Evolutionary conservation across 1,139 yeast genomes (phyloP).

Genomic region (Yamadazyma taylorii): DNA sequence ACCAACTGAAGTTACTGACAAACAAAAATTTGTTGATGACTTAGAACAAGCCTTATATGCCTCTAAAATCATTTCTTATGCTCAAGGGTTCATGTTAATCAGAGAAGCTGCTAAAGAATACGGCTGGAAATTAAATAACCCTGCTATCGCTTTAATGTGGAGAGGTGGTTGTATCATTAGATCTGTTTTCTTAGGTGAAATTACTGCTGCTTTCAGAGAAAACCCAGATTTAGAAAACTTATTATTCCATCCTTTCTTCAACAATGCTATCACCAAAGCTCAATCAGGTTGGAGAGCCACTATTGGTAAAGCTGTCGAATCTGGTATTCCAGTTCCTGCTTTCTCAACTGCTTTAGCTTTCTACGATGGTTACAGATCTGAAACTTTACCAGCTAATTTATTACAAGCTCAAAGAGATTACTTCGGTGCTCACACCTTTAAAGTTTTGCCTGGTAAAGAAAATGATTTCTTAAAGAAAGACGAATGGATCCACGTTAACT

Average conservation of each 20-base stretch:
- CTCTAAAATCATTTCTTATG: slow-evolving; percentile 96
- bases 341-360: slow-evolving; percentile 94
- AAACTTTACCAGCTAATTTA: slow-evolving; percentile 92
- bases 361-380: slow-evolving; percentile 99
- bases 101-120: slow-evolving; percentile 97
- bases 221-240: slow-evolving; percentile 93
- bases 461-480: slow-evolving; percentile 73
- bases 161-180: slow-evolving; percentile 99
- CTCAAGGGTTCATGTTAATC: slow-evolving; percentile 99
- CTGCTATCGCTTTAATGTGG: slow-evolving; percentile 99
- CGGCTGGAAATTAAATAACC: slow-evolving; percentile 96
- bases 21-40: slow-evolving; percentile 81
- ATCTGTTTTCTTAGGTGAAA: slow-evolving; percentile 96
- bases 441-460: slow-evolving; percentile 85
- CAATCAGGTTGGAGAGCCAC: slow-evolving; percentile 95
- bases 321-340: slow-evolving; percentile 97
- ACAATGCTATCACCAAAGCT: slow-evolving; percentile 87
- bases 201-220: slow-evolving; percentile 93
- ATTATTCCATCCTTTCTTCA: slow-evolving; percentile 93
- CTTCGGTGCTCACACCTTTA: slow-evolving; percentile 99
- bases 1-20: slow-evolving; percentile 63
- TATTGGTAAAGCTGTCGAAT: slow-evolving; percentile 71
- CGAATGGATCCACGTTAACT: slow-evolving; percentile 90
- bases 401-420: slow-evolving; percentile 99
- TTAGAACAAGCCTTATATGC: slow-evolving; percentile 98